Base-by-base conservation (phyloP, 2,329 filamentous ascomycete species). In the Botrytis hyacinthi region DNA sequence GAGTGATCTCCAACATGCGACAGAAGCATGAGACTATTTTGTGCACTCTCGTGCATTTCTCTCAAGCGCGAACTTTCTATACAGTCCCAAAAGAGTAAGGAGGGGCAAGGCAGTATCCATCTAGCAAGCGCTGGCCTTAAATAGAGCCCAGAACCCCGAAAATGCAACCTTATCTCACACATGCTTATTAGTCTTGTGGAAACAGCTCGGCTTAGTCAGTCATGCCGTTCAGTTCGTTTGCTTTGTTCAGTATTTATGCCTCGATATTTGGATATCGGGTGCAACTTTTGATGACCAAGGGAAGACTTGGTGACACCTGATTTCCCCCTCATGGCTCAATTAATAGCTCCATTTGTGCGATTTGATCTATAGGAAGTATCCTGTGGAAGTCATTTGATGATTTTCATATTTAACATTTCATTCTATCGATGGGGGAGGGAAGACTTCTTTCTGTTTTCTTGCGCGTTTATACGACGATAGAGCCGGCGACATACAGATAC, bases 11-110 rank as follows among this genome's bases (percentile, higher is more conserved):
- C 35, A 42, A 57, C 66, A 57, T 57, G 66, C 66, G 66, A 57
- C 66, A 69, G 66, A 16, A 69, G 66, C 66, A 69, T 69, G 66
- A 20, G 48, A 57, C n/a, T 57, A 32, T 18, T 42, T 59, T 69
- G 48, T 69, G 35, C 48, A 40, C n/a, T 57, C 35, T 57, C 48
- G 6, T 69, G 37, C 48, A 42, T 32, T 37, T 57, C 37, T 32
- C 66, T 4, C 48, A 44, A 69, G 66, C n/a, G 37, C 48, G 35
- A 32, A 44, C 48, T 57, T 51, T 69, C 12, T 44, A 18, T 40
- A 22, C 18, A 32, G 35, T 22, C 65, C 46, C 48, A 5, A 57
- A 20, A 42, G 48, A 68, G 48, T 57, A 32, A 44, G 20, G 18
- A 42, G 48, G 66, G 48, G 48, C 37, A 69, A 29, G 20, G 63